These are phyloP conservation scores for Apiospora rasikravindrae DNA, from an alignment of 2,329 filamentous ascomycete genomes.

Conservation along the genomic window DNA sequence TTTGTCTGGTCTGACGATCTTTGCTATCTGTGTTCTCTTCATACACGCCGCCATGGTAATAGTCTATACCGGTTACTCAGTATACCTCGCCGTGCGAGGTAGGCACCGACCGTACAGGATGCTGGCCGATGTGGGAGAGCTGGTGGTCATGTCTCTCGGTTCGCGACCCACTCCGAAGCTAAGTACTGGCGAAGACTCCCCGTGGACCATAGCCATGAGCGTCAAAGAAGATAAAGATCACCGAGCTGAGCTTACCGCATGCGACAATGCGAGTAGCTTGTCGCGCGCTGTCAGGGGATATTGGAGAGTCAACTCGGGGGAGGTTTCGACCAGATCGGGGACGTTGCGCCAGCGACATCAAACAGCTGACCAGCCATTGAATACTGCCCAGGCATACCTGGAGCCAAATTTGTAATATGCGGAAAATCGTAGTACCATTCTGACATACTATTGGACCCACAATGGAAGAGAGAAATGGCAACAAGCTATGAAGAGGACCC, in stretches of 20 bases:
- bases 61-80: not conserved
- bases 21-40: not conserved
- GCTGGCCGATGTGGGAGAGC: not conserved
- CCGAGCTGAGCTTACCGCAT: not conserved
- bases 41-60: not conserved
- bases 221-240: not conserved
- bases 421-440: too few relatives aligned
- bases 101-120: not conserved
- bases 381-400: too few relatives aligned
- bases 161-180: not conserved
- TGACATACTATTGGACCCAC: too few relatives aligned
- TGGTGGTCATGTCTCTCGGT: not conserved
- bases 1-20: not conserved
- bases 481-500: too few relatives aligned
- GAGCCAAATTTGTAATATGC: too few relatives aligned
- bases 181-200: not conserved
- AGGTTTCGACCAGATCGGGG: not conserved
- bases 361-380: too few relatives aligned
- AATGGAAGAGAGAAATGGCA: too few relatives aligned
- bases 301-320: not conserved
- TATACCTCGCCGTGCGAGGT: not conserved
- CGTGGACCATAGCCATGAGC: not conserved
- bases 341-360: too few relatives aligned
- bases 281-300: not conserved
- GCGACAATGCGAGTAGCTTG: not conserved